phyloP scores from a whole-genome alignment of 2,329 filamentous ascomycete species.

The Penicillium decumbens region DNA sequence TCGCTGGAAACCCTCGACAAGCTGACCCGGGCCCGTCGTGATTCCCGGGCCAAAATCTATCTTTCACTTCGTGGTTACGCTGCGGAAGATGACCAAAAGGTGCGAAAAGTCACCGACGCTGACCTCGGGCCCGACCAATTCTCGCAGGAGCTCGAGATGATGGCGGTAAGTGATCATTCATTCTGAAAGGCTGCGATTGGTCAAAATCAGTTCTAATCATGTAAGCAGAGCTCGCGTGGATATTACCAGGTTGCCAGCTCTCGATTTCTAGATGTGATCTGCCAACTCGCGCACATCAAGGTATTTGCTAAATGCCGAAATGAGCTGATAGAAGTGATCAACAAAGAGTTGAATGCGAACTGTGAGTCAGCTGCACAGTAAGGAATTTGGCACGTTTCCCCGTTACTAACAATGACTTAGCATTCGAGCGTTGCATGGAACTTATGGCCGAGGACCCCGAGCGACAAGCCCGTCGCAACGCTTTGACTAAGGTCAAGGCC shows the following conservation, averaged over 20 bases:
- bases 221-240: constrained; percentile 29
- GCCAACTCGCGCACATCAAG: constrained; percentile 35
- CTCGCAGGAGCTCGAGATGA: constrained; percentile 38
- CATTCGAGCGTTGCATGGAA: constrained; percentile 31
- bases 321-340: constrained; percentile 29
- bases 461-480: constrained; percentile 30
- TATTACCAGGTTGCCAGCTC: constrained; percentile 41
- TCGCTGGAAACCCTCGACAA: constrained; percentile 9
- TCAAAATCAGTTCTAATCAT: not conserved
- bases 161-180: constrained; percentile 34
- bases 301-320: constrained; percentile 35
- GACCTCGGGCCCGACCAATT: constrained; percentile 35
- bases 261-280: constrained; percentile 39
- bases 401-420: constrained; percentile 18
- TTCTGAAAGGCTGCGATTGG: not conserved
- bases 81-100: constrained; percentile 18
- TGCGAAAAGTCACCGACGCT: constrained; percentile 18
- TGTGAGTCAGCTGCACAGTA: constrained; percentile 22
- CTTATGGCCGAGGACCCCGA: constrained; percentile 39
- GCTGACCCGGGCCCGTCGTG: constrained; percentile 18
- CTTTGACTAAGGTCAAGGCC: constrained; percentile 29
- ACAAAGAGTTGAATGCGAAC: constrained; percentile 27
- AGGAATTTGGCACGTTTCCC: not conserved
- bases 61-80: constrained; percentile 12
- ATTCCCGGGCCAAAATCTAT: constrained; percentile 16